These are phyloP conservation scores for Neospermospora avenae DNA, from an alignment of 2,329 filamentous ascomycete species.

Conservation along the genomic window DNA sequence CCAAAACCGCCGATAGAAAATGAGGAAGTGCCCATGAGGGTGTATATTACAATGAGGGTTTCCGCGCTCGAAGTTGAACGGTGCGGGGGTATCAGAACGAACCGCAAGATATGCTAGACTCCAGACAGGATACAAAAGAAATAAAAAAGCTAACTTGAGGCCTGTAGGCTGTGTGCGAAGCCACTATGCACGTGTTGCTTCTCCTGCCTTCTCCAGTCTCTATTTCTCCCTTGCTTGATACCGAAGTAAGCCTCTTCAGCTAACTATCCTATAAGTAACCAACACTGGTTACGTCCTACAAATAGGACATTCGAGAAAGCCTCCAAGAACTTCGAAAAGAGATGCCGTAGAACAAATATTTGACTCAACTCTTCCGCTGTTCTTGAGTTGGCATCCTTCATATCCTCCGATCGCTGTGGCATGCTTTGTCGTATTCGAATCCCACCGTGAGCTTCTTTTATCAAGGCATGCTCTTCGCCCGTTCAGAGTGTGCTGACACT, in stretches of 20 bases:
- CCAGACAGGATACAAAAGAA: background rate
- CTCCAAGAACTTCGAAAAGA: background rate
- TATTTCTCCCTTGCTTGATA: background rate
- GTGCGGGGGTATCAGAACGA: conserved; percentile 6
- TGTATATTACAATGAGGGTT: conserved; percentile 5
- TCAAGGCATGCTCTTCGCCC: conserved; percentile 23
- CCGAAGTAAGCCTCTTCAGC: background rate
- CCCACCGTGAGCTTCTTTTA: background rate
- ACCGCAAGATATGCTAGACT: background rate
- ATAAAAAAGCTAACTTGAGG: background rate
- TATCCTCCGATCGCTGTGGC: background rate
- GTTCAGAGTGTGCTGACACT: conserved; percentile 9
- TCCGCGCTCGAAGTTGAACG: background rate
- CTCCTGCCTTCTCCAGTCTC: background rate
- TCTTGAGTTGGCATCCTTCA: conserved; percentile 6
- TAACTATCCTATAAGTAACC: background rate
- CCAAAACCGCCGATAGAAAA: background rate
- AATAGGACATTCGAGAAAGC: background rate
- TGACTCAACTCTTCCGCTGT: background rate
- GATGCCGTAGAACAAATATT: background rate
- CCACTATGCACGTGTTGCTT: background rate
- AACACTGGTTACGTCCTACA: background rate
- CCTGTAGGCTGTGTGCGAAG: background rate
- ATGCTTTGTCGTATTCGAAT: background rate
- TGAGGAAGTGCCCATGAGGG: background rate